phyloP scores from a whole-genome alignment of 306 rosid genomes.

The Lupinus albus region DNA sequence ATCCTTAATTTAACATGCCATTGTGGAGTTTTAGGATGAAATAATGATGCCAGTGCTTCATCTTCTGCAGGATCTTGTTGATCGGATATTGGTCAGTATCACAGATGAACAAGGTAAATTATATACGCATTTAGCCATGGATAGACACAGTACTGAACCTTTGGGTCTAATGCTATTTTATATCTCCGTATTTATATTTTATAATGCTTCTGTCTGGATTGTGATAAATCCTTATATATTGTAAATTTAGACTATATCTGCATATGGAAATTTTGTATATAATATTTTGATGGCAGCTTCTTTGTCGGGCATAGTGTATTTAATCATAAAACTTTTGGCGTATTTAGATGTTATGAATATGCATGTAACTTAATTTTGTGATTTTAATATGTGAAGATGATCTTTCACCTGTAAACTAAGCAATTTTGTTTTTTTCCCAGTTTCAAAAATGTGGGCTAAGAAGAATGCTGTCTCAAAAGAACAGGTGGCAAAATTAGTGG shows the following conservation, averaged over 20 bases:
- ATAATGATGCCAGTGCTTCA: slow-evolving; percentile 25
- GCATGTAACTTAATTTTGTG: slow-evolving; percentile 19
- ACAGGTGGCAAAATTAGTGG: slow-evolving; percentile 88
- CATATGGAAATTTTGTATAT: not conserved
- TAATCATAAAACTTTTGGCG: slow-evolving; percentile 16
- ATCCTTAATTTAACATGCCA: slow-evolving; percentile 13
- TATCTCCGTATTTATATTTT: slow-evolving; percentile 20
- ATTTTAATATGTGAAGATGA: slow-evolving; percentile 3
- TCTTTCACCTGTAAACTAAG: slow-evolving; percentile 17
- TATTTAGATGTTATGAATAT: not conserved
- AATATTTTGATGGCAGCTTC: not conserved
- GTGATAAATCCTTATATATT: not conserved
- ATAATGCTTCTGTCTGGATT: slow-evolving; percentile 22
- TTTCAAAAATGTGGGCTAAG: slow-evolving; percentile 71
- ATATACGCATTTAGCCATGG: not conserved
- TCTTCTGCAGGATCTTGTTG: slow-evolving; percentile 78
- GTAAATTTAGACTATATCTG: slow-evolving; percentile 11
- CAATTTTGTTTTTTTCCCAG: slow-evolving; percentile 44
- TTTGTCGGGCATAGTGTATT: not conserved
- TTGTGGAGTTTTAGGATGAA: slow-evolving; percentile 37
- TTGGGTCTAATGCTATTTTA: slow-evolving; percentile 13
- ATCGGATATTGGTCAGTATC: slow-evolving; percentile 69
- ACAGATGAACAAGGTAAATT: slow-evolving; percentile 83
- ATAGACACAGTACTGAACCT: not conserved
- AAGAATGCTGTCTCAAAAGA: slow-evolving; percentile 85